Conservation (phyloP, 208 protist genomes). For the Trypanosoma melophagium region DNA sequence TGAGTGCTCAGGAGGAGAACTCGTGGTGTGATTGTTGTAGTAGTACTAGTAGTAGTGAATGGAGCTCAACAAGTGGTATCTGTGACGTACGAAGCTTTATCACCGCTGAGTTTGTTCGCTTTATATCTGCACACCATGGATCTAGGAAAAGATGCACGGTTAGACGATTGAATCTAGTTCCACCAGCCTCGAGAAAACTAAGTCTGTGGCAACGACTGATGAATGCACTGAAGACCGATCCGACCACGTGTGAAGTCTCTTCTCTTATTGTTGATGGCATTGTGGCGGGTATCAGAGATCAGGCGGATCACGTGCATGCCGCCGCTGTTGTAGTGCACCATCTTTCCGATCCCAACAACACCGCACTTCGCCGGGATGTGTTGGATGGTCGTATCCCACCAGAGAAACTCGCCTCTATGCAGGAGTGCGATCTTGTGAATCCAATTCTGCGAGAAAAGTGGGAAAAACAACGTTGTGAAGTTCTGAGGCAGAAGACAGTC, state of each 20-base stretch:
- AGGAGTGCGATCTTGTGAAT: slow-evolving; percentile 51
- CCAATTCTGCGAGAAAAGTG: slow-evolving; percentile 26
- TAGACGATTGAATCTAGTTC: slow-evolving; percentile 19
- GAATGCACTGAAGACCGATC: not conserved
- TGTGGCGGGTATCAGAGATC: slow-evolving; percentile 23
- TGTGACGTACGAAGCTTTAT: not conserved
- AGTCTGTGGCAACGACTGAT: slow-evolving; percentile 21
- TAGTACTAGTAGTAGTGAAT: slow-evolving; percentile 16
- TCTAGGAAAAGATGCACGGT: not conserved
- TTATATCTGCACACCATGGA: slow-evolving; percentile 1
- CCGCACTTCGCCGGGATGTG: slow-evolving; percentile 35
- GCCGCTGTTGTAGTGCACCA: slow-evolving; percentile 39
- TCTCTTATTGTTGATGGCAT: slow-evolving; percentile 27
- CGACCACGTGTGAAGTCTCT: not conserved
- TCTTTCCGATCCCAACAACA: slow-evolving; percentile 57
- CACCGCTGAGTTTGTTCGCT: slow-evolving; percentile 6
- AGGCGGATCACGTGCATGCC: slow-evolving; percentile 32
- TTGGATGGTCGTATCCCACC: slow-evolving; percentile 29
- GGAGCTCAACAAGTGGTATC: not conserved
- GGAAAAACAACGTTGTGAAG: slow-evolving; percentile 34
- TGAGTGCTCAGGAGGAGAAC: not conserved
- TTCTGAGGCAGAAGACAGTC: slow-evolving; percentile 50
- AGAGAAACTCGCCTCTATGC: slow-evolving; percentile 32
- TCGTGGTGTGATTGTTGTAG: slow-evolving; percentile 19
- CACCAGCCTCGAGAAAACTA: slow-evolving; percentile 18